These are phyloP conservation scores for Boletellus deceptivus DNA, from an alignment of 1,284 basidiomycete genomes.

Conservation along the genomic window DNA sequence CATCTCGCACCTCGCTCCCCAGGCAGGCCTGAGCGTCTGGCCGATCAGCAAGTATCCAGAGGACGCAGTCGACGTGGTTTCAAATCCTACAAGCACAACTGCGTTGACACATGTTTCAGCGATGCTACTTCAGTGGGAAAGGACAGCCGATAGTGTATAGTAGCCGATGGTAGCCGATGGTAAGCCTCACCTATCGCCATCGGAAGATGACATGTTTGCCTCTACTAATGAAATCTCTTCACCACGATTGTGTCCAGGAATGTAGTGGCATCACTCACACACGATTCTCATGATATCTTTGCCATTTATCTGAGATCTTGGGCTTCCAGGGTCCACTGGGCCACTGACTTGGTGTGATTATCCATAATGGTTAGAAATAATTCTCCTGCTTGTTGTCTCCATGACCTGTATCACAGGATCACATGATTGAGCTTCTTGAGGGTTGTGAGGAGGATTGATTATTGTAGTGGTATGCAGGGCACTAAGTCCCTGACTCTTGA, in stretches of 20 bases:
- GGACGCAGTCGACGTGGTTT: constrained; percentile 38
- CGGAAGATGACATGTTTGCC: constrained; percentile 29
- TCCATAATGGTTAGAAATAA: constrained; percentile 36
- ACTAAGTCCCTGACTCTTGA: too few species aligned
- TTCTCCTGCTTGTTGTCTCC: constrained; percentile 42
- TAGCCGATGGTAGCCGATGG: too few species aligned
- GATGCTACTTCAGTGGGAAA: background rate
- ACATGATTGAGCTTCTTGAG: constrained; percentile 46
- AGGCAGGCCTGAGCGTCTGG: constrained; percentile 37
- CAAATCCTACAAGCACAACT: constrained; percentile 39
- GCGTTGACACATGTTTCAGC: constrained; percentile 22
- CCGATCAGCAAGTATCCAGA: constrained; percentile 34
- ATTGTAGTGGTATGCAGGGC: too few species aligned
- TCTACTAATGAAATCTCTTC: constrained; percentile 22
- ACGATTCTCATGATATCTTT: constrained; percentile 53
- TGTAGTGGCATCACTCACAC: constrained; percentile 33
- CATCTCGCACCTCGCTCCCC: constrained; percentile 34
- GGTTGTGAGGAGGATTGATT: constrained; percentile 28
- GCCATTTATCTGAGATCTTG: constrained; percentile 20
- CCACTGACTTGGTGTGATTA: constrained; percentile 19
- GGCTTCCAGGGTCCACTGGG: constrained; percentile 16
- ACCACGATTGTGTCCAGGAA: background rate
- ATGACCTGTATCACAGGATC: constrained; percentile 50
- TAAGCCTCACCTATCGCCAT: constrained; percentile 31
- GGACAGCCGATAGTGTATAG: too few species aligned